Conservation (phyloP, 2,329 filamentous ascomycete genomes). For the Chrysoporthe deuterocubensis region DNA sequence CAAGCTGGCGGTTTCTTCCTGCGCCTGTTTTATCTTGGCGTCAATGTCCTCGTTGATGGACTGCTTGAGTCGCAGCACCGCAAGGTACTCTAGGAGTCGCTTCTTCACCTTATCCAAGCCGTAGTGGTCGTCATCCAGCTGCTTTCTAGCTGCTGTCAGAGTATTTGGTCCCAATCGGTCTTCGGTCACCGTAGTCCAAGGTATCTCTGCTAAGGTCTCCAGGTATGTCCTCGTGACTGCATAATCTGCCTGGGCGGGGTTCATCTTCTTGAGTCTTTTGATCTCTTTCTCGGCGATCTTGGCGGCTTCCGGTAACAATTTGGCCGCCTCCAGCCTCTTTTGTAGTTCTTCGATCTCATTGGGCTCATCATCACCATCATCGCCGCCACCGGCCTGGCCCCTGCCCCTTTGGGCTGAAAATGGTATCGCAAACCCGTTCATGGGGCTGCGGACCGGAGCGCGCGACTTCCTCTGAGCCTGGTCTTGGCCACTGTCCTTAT, state of each 20-base stretch:
- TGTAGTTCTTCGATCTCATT: constrained; percentile 92
- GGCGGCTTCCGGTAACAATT: constrained; percentile 79
- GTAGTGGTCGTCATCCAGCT: constrained; percentile 95
- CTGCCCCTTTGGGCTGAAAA: constrained; percentile 36
- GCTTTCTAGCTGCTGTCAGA: constrained; percentile 77
- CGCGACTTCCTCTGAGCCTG: constrained; percentile 37
- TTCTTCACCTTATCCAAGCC: constrained; percentile 98
- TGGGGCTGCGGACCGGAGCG: constrained; percentile 30
- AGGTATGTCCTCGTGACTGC: constrained; percentile 92
- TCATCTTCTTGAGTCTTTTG: constrained; percentile 90
- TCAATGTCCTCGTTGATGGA: constrained; percentile 84
- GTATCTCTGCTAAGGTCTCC: constrained; percentile 91
- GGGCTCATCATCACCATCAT: constrained; percentile 75
- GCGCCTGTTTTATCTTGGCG: constrained; percentile 71
- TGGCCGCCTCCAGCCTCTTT: constrained; percentile 81
- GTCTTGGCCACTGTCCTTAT: constrained; percentile 55
- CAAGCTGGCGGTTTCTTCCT: constrained; percentile 57
- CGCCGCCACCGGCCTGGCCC: constrained; percentile 49
- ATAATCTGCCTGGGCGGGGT: constrained; percentile 93
- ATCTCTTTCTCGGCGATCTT: constrained; percentile 92
- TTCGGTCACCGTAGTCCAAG: constrained; percentile 83
- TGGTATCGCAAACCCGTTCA: constrained; percentile 33
- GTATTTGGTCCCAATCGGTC: constrained; percentile 85
- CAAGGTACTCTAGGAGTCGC: constrained; percentile 90
- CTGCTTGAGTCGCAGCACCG: constrained; percentile 94